phyloP scores from a whole-genome alignment of 495 filamentous ascomycete species.

The Opeltia flavorubescens region DNA sequence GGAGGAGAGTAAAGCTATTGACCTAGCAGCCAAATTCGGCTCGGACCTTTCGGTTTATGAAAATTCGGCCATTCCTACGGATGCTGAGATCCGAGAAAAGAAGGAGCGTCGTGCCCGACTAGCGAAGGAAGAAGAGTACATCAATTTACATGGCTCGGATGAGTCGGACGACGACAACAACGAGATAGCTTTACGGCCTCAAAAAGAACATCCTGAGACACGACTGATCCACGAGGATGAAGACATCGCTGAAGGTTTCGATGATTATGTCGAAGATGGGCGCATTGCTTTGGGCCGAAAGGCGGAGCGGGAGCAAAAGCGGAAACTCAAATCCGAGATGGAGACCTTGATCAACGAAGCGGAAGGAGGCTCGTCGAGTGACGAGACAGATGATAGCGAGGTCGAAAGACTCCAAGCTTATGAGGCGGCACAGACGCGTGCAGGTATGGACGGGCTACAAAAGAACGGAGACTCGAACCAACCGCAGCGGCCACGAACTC shows the following conservation, averaged over 20 bases:
- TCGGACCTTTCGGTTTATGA: slow-evolving; percentile 19
- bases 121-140: slow-evolving; percentile 69
- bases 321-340: slow-evolving; percentile 59
- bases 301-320: slow-evolving; percentile 62
- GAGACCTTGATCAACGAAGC: slow-evolving; percentile 73
- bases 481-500: slow-evolving; percentile 32
- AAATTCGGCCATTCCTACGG: slow-evolving; percentile 51
- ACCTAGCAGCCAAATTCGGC: slow-evolving; percentile 52
- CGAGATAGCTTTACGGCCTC: slow-evolving; percentile 27
- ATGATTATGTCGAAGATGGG: slow-evolving; percentile 81
- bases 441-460: slow-evolving; percentile 57
- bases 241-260: slow-evolving; percentile 88
- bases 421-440: slow-evolving; percentile 73
- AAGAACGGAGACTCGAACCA: slow-evolving; percentile 22
- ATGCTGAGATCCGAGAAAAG: slow-evolving; percentile 83
- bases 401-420: slow-evolving; percentile 70
- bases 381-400: slow-evolving; percentile 58
- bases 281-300: slow-evolving; percentile 62
- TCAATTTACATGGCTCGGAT: slow-evolving; percentile 48
- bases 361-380: slow-evolving; percentile 41
- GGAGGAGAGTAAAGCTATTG: slow-evolving; percentile 46
- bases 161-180: slow-evolving; percentile 35
- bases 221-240: slow-evolving; percentile 80
- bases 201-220: slow-evolving; percentile 42
- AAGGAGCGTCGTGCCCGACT: slow-evolving; percentile 73